phyloP scores from a whole-genome alignment of 805 yeast genomes.

The Danielozyma ontarioensis region DNA sequence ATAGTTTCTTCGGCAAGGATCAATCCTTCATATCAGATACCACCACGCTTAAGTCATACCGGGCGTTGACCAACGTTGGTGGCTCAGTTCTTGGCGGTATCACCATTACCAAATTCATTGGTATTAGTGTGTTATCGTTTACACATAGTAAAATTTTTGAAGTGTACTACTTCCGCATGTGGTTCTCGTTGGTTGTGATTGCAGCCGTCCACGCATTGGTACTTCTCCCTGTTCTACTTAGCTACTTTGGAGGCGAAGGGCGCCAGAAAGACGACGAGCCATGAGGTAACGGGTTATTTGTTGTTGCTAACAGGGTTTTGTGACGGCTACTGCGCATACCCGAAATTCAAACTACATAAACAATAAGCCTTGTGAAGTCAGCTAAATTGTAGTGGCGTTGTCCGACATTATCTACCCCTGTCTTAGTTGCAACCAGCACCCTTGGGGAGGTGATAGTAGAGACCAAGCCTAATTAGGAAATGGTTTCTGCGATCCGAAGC shows the following conservation, averaged over 20 bases:
- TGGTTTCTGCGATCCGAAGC: no score
- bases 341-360: no score
- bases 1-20: slow-evolving; percentile 10
- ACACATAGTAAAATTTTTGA: slow-evolving; percentile 86
- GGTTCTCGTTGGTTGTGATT: slow-evolving; percentile 72
- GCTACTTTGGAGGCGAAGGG: slow-evolving; percentile 50
- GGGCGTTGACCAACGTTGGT: slow-evolving; percentile 76
- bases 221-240: slow-evolving; percentile 70
- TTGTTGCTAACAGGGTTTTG: no score
- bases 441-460: neutral
- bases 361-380: no score
- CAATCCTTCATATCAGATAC: slow-evolving; percentile 3
- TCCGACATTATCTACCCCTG: no score
- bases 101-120: slow-evolving; percentile 82
- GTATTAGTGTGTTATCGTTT: slow-evolving; percentile 81
- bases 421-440: neutral
- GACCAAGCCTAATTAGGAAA: neutral
- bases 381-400: no score
- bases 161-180: slow-evolving; percentile 90
- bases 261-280: neutral
- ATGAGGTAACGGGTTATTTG: no score
- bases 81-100: slow-evolving; percentile 89
- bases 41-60: slow-evolving; percentile 32
- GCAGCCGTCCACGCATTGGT: slow-evolving; percentile 78
- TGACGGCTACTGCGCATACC: no score